Evolutionary conservation across 768 basidiomycete species (phyloP).

Genomic region (Tulasnella sp.): DNA sequence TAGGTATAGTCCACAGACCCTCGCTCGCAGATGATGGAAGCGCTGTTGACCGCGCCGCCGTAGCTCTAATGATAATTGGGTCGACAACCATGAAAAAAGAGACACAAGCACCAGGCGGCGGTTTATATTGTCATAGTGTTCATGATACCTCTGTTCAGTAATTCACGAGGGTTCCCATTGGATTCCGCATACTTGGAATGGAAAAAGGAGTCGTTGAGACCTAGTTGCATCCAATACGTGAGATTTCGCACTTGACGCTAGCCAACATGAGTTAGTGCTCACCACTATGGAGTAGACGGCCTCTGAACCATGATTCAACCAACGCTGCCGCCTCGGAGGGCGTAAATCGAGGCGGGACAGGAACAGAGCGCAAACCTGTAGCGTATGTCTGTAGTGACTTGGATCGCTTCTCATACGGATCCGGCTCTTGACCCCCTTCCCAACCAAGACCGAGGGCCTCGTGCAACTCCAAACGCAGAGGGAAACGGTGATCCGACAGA

Average conservation of each 20-base stretch:
- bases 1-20: no score
- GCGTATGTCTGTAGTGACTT: constrained; percentile 42
- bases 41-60: no score
- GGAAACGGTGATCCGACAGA: constrained; percentile 47
- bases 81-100: no score
- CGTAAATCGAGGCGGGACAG: constrained; percentile 48
- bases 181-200: constrained; percentile 68
- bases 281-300: constrained; percentile 45
- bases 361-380: constrained; percentile 40
- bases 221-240: constrained; percentile 21
- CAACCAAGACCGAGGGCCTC: constrained; percentile 45
- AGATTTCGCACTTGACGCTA: not conserved
- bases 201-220: constrained; percentile 57
- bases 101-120: no score
- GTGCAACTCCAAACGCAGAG: constrained; percentile 50
- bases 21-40: no score
- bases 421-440: constrained; percentile 29
- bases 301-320: constrained; percentile 67
- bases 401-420: constrained; percentile 49
- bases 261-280: constrained; percentile 22
- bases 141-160: constrained; percentile 55
- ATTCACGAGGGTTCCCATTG: constrained; percentile 67
- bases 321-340: constrained; percentile 60
- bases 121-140: constrained; percentile 17
- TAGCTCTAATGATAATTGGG: no score